phyloP scores from a whole-genome alignment of 805 yeast species.

The Barnettozyma wickerhamii region DNA sequence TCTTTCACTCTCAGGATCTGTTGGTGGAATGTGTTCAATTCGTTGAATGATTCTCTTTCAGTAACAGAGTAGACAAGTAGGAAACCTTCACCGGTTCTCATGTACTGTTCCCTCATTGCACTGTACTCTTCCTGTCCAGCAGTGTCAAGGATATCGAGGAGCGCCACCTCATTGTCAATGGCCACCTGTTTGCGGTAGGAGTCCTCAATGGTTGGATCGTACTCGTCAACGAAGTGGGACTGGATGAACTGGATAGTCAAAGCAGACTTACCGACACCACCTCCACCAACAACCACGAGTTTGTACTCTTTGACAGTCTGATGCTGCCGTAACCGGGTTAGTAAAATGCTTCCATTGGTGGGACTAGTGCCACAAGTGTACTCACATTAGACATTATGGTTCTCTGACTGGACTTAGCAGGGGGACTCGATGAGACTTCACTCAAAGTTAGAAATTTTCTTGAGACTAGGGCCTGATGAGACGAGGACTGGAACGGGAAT shows the following conservation, averaged over 20 bases:
- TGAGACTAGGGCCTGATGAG: too few species aligned
- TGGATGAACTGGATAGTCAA: constrained; percentile 93
- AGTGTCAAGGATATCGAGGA: constrained; percentile 88
- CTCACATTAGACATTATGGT: neutral
- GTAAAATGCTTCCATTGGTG: neutral
- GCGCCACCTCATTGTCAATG: constrained; percentile 72
- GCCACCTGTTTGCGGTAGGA: constrained; percentile 84
- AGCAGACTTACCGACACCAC: constrained; percentile 98
- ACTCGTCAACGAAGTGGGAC: constrained; percentile 93
- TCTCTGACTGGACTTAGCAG: neutral
- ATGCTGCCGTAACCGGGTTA: constrained; percentile 9
- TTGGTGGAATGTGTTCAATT: constrained; percentile 73
- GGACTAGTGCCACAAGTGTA: neutral
- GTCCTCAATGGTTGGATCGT: constrained; percentile 97
- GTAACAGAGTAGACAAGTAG: constrained; percentile 85
- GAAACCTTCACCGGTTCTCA: constrained; percentile 96
- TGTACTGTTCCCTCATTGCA: constrained; percentile 90
- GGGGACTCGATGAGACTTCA: neutral
- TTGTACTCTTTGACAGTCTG: constrained; percentile 69
- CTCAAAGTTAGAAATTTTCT: too few species aligned
- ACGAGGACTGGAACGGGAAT: too few species aligned
- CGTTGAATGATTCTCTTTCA: constrained; percentile 79
- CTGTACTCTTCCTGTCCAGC: constrained; percentile 98
- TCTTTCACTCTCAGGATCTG: constrained; percentile 79
- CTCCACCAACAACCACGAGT: constrained; percentile 96